Evolutionary conservation across 2,329 filamentous ascomycete species (phyloP), one percentile per base, ranked within the genome.

Genomic region (Colletotrichum tabaci): DNA sequence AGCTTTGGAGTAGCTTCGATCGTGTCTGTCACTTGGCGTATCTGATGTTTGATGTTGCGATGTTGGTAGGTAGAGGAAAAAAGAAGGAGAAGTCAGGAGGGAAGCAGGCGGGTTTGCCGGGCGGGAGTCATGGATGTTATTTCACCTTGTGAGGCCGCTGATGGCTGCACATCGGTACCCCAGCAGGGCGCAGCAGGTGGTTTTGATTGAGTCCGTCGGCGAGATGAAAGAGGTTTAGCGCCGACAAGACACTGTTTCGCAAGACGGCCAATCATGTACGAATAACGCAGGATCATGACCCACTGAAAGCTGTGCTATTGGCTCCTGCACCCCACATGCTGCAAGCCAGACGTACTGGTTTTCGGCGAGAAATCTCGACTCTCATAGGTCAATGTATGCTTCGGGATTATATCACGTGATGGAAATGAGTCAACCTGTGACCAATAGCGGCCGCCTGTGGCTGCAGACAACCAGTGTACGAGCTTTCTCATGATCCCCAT

Each of bases 191-290:
- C 73, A 71, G 73, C 66, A 60, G 56, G 73, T 66, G 58, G 61
- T 66, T 72, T 67, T 64, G 67, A 70, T 73, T 76, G 76, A 77
- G 72, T 73, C 68, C 67, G 63, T 84, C 82, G 82, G 82, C 82
- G 82, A 84, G 82, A 82, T 82, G 76, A 76, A 82, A 77, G 66
- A 71, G 82, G 83, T 47, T 73, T 82, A 82, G 82, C 77, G 79
- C 61, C 4, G 52, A 21, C 57, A 23, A 47, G 55, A n/a, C 6
- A 1, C 2, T 5, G 23, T 49, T 23, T 62, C 55, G 49, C n/a
- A 35, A 18, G 2, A 1, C 7, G 44, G 16, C 82, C 80, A 83
- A 83, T 82, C 30, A 78, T 0, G 10, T 3, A 3, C 0, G 0
- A 8, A n/a, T 2, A 9, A 42, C 2, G 2, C 4, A 8, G 15